Conservation (phyloP, 768 basidiomycete genomes). For the Dioszegia hungarica region DNA sequence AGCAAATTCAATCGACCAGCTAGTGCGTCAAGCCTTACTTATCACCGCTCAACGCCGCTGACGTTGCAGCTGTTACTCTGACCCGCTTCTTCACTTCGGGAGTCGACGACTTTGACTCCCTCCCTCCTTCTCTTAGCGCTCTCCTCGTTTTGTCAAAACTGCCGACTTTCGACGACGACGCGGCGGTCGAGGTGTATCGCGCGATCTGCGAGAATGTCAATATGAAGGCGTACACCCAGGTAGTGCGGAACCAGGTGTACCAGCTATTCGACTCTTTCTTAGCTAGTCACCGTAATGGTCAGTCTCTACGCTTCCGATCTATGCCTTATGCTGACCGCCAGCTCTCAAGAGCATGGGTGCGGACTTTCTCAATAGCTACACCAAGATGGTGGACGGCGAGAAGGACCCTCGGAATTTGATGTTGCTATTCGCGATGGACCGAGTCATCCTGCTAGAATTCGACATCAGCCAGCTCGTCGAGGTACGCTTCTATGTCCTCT, state of each 20-base stretch:
- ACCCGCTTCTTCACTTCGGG: conserved; percentile 78
- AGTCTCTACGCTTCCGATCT: conserved; percentile 31
- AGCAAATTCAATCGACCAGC: conserved; percentile 72
- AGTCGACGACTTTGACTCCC: conserved; percentile 75
- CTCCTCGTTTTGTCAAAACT: conserved; percentile 63
- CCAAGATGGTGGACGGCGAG: conserved; percentile 81
- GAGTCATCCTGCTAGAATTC: conserved; percentile 83
- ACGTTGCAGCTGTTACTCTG: conserved; percentile 66
- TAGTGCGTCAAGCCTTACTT: conserved; percentile 55
- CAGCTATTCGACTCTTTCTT: conserved; percentile 73
- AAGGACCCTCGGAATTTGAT: conserved; percentile 95
- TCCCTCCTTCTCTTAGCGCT: conserved; percentile 75
- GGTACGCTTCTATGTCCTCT: no score
- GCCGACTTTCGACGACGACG: conserved; percentile 61
- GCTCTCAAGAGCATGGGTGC: conserved; percentile 69
- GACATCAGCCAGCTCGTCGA: conserved; percentile 70
- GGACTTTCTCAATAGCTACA: conserved; percentile 70
- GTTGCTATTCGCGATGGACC: conserved; percentile 78
- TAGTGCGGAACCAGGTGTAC: conserved; percentile 74
- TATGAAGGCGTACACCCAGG: conserved; percentile 76
- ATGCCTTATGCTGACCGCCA: conserved; percentile 32
- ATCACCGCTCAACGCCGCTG: background rate
- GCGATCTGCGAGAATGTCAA: conserved; percentile 68
- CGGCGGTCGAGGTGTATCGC: conserved; percentile 59
- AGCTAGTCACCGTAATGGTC: conserved; percentile 65